Evolutionary conservation across 1,284 basidiomycete species (phyloP).

Genomic region (Papiliotrema nemorosa): DNA sequence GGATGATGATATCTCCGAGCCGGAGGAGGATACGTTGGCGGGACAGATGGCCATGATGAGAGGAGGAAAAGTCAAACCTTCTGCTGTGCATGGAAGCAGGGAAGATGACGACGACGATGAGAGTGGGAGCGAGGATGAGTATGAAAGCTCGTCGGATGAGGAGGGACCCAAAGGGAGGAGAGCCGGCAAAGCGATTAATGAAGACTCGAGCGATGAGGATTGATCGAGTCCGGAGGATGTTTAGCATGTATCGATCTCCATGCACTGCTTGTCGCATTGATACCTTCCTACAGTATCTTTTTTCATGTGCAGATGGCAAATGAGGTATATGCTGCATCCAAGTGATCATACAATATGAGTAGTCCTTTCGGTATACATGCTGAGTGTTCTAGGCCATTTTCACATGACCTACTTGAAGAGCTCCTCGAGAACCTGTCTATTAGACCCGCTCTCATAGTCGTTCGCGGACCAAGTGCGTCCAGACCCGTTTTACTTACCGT

Average conservation of each 20-base stretch:
- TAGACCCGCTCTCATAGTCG: too few relatives aligned
- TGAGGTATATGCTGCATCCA: not conserved
- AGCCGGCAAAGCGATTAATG: conserved; percentile 28
- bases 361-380: too few relatives aligned
- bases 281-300: too few relatives aligned
- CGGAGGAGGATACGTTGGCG: conserved; percentile 89
- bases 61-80: conserved; percentile 78
- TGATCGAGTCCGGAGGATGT: too few relatives aligned
- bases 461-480: not conserved
- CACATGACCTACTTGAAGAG: conserved; percentile 32
- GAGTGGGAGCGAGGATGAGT: conserved; percentile 54
- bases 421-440: conserved; percentile 46
- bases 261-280: too few relatives aligned
- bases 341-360: too few relatives aligned
- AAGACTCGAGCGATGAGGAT: conserved; percentile 19
- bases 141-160: conserved; percentile 7
- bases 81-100: conserved; percentile 42
- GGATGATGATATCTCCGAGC: conserved; percentile 89
- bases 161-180: conserved; percentile 16
- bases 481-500: conserved; percentile 20
- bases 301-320: too few relatives aligned
- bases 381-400: not conserved
- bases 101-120: conserved; percentile 54
- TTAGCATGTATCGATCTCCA: too few relatives aligned
- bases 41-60: conserved; percentile 99